A percentile compares a stretch with the other conserved stretches of the same genome.
Conservation (phyloP, 139 green algal species). For the Ettlia oleoabundans region DNA sequence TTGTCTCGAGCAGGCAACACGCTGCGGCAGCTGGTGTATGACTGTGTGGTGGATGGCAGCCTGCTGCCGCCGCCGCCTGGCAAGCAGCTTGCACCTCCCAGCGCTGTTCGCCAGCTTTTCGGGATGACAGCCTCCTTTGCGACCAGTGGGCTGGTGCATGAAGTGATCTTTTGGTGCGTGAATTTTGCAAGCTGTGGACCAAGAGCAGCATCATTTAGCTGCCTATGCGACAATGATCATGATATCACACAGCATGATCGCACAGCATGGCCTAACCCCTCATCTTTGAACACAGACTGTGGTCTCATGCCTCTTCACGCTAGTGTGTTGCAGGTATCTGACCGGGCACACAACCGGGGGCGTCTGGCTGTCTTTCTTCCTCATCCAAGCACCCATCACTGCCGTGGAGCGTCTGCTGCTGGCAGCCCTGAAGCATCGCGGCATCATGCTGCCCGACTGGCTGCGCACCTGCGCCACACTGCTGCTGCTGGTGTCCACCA, state of each 20-base stretch:
- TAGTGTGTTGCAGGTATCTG: constrained; percentile 9
- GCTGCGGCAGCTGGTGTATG: constrained; percentile 35
- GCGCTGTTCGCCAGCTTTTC: background rate
- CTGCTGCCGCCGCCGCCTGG: background rate
- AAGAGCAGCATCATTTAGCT: background rate
- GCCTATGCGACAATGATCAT: background rate
- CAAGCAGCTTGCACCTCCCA: background rate
- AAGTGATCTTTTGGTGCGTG: constrained; percentile 40
- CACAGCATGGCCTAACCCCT: background rate
- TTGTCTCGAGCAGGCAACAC: constrained; percentile 18
- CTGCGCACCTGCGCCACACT: background rate
- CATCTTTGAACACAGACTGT: too few species aligned
- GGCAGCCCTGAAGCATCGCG: constrained; percentile 8
- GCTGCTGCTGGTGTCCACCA: background rate
- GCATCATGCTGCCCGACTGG: constrained; percentile 11
- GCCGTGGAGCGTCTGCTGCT: constrained; percentile 17
- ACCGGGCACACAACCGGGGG: constrained; percentile 28
- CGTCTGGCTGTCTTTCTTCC: constrained; percentile 39
- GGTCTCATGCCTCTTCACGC: too few species aligned
- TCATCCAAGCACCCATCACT: constrained; percentile 8
- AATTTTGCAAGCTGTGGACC: background rate
- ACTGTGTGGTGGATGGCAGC: constrained; percentile 11
- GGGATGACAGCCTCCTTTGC: background rate
- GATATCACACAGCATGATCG: background rate
- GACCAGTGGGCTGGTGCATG: constrained; percentile 13